A percentile compares a stretch with the other conserved stretches of the same genome.
phyloP scores from a whole-genome alignment of 768 basidiomycete genomes.

The Collybia mongolica region DNA sequence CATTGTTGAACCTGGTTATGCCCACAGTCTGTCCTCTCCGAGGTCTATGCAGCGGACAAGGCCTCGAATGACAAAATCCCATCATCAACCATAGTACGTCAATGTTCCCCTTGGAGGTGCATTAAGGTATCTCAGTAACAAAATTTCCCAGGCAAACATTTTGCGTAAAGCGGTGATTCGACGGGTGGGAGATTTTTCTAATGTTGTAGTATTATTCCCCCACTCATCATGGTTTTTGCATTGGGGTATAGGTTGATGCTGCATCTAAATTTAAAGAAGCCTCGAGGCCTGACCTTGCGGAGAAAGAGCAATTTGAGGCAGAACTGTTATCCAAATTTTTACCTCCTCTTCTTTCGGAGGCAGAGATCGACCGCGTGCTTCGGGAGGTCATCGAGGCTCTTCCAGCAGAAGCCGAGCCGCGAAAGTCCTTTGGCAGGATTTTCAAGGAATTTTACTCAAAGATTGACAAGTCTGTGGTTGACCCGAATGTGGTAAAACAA shows the following conservation, averaged over 20 bases:
- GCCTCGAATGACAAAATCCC: constrained; percentile 36
- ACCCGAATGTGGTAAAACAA: constrained; percentile 53
- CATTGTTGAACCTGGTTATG: not conserved
- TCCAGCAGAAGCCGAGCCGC: constrained; percentile 21
- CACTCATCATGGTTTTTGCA: not conserved
- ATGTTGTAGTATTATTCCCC: not conserved
- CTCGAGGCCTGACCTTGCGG: constrained; percentile 62
- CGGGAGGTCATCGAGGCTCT: constrained; percentile 34
- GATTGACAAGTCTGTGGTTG: constrained; percentile 60
- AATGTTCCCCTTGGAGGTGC: not conserved
- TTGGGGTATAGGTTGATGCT: constrained; percentile 50
- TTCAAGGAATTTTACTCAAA: constrained; percentile 63
- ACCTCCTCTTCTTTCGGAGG: constrained; percentile 57
- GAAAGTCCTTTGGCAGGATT: constrained; percentile 45
- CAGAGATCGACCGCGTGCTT: constrained; percentile 54
- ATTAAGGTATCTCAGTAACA: not conserved
- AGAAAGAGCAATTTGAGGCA: constrained; percentile 60
- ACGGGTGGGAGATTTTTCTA: constrained; percentile 46
- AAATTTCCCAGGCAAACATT: constrained; percentile 32
- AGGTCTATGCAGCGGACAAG: constrained; percentile 71
- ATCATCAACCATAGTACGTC: constrained; percentile 44
- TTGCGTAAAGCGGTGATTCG: constrained; percentile 57
- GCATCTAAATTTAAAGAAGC: constrained; percentile 54
- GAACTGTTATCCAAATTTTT: constrained; percentile 52
- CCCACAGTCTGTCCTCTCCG: constrained; percentile 62